These are phyloP conservation scores for Fusarium chuoi DNA, from an alignment of 2,329 filamentous ascomycete species.

Conservation along the genomic window DNA sequence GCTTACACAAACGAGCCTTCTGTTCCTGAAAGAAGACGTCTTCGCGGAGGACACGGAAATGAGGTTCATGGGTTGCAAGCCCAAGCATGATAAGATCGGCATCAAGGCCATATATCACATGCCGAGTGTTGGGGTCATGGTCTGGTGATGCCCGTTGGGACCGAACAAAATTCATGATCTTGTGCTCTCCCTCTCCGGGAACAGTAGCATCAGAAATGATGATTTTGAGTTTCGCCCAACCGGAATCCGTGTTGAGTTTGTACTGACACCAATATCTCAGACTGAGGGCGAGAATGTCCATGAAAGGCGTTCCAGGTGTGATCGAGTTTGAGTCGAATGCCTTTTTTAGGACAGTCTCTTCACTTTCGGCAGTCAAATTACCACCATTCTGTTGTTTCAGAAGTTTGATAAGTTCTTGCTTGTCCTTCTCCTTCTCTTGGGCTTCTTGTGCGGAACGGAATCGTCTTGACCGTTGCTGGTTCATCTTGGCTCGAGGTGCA, in stretches of 20 bases:
- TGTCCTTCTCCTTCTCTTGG: conserved; percentile 91
- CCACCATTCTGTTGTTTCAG: conserved; percentile 81
- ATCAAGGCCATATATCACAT: conserved; percentile 98
- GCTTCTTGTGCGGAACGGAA: conserved; percentile 96
- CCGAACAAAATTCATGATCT: conserved; percentile 98
- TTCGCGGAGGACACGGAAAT: conserved; percentile 95
- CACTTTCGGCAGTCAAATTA: conserved; percentile 67
- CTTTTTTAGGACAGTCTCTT: conserved; percentile 78
- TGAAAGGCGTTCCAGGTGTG: conserved; percentile 97
- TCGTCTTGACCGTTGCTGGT: conserved; percentile 95
- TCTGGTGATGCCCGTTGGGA: conserved; percentile 91
- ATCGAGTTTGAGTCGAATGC: conserved; percentile 91
- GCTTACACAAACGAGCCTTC: conserved; percentile 81
- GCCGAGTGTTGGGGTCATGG: conserved; percentile 94
- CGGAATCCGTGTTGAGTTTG: conserved; percentile 96
- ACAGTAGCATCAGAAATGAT: conserved; percentile 99
- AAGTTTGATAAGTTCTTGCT: conserved; percentile 86
- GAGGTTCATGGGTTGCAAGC: conserved; percentile 94
- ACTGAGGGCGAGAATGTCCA: conserved; percentile 92
- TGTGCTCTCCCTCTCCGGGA: conserved; percentile 97
- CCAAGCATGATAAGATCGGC: conserved; percentile 99
- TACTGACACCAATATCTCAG: conserved; percentile 97
- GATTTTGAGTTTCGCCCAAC: conserved; percentile 95
- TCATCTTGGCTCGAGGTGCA: conserved; percentile 98
- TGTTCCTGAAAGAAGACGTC: conserved; percentile 95